Conservation (phyloP, 768 basidiomycete genomes). For the Asterophora lycoperdoides region DNA sequence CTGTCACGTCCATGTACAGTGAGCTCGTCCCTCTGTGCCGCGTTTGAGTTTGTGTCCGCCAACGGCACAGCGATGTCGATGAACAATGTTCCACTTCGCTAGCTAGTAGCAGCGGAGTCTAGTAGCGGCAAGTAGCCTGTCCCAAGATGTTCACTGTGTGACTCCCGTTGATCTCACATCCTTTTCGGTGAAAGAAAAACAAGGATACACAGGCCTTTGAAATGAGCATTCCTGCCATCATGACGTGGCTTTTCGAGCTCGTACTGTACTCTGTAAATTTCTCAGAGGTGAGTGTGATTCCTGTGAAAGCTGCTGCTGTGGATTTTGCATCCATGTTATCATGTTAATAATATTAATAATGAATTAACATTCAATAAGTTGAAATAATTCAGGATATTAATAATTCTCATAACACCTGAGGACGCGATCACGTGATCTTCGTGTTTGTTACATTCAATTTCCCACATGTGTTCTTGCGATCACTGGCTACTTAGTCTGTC, state of each 20-base stretch:
- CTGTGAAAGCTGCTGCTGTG: too few relatives aligned
- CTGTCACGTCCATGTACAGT: too few relatives aligned
- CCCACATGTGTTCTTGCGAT: slow-evolving; percentile 1
- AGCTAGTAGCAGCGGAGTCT: too few relatives aligned
- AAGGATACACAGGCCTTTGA: not conserved
- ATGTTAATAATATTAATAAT: not conserved
- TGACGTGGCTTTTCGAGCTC: too few relatives aligned
- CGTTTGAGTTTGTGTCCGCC: too few relatives aligned
- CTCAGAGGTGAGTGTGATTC: too few relatives aligned
- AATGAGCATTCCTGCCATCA: not conserved
- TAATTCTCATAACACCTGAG: not conserved
- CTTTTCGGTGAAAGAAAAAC: slow-evolving; percentile 14
- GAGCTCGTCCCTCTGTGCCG: not conserved
- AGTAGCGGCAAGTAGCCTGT: not conserved
- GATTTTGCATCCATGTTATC: too few relatives aligned
- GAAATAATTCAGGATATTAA: too few relatives aligned
- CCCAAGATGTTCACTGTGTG: slow-evolving; percentile 9
- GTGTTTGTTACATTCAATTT: slow-evolving; percentile 23
- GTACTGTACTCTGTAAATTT: too few relatives aligned
- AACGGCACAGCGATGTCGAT: not conserved
- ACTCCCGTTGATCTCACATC: slow-evolving; percentile 3
- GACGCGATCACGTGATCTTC: slow-evolving; percentile 27
- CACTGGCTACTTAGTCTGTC: too few relatives aligned
- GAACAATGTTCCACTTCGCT: slow-evolving; percentile 3
- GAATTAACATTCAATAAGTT: too few relatives aligned